Evolutionary conservation across 495 filamentous ascomycete genomes (phyloP), one percentile per base, ranked within the genome.

Genomic region (Neurospora sp.): DNA sequence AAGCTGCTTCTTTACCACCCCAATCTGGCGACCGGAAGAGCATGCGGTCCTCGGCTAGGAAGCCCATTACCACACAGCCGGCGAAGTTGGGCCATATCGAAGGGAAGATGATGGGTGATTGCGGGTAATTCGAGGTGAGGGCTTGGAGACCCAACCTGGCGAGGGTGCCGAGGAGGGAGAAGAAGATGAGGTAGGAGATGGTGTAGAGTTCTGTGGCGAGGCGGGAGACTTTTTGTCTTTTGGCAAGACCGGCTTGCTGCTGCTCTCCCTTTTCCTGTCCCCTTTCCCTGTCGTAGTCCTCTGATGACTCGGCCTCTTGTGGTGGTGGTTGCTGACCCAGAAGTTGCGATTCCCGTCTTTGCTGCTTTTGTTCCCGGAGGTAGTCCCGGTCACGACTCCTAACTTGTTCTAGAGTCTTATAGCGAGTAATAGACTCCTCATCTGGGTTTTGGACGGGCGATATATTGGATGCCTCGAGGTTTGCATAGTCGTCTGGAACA

Each of bases 71-170:
- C 0, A 97, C 76, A 72, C 90, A 90, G 11, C 96, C 96, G n/a
- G 83, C 88, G 74, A 97, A 91, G 77, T 99, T 97, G 62, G 95
- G 92, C 96, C 96, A 99, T 39, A 97, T 82, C 4, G 93, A 90
- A 54, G 89, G 84, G 40, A 91, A 93, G 4, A 90, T 83, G 38
- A 95, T 83, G 5, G 94, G 94, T 0, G 92, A 88, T 27, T 91
- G 91, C 11, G 91, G 88, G 82, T 97, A 98, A 73, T 88, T 96
- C 74, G 88, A 88, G 5, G 94, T 95, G 37, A 99, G 83, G 66
- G 92, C 89, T 78, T 95, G 90, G 3, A 98, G 83, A 31, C 94
- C 95, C 0, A 98, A 87, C 11, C 95, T 87, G 12, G 94, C 89
- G 39, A 98, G 88, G 2, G 95, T 97, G 40, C 95, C 95, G 42